A percentile compares a stretch with the other conserved stretches of the same genome.
These are phyloP conservation scores for Hypoxylon subgilvum DNA, from an alignment of 495 filamentous ascomycete species.

Conservation along the genomic window DNA sequence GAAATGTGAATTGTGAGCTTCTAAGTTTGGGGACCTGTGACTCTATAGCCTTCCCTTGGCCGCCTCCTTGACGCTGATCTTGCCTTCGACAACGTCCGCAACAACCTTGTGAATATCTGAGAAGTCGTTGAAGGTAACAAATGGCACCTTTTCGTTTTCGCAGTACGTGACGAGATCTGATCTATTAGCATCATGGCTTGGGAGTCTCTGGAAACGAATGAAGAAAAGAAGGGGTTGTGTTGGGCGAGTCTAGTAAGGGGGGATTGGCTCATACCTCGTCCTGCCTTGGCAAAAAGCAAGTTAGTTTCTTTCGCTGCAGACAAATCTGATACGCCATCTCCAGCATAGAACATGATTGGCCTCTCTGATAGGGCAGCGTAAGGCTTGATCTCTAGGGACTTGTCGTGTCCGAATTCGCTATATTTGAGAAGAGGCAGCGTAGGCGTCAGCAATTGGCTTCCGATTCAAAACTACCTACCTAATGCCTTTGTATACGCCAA, in stretches of 20 bases:
- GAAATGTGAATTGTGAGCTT: neutral
- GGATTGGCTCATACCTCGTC: conserved; percentile 66
- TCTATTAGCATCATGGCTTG: conserved; percentile 5
- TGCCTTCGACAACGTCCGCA: conserved; percentile 72
- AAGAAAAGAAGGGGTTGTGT: neutral
- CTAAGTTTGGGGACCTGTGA: neutral
- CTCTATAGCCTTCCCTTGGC: conserved; percentile 43
- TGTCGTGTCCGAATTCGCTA: conserved; percentile 91
- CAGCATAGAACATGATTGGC: conserved; percentile 84
- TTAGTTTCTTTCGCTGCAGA: conserved; percentile 88
- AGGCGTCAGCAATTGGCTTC: conserved; percentile 11
- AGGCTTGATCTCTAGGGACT: conserved; percentile 82
- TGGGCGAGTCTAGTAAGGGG: no score
- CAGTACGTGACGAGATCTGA: conserved; percentile 83
- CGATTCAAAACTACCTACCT: no score
- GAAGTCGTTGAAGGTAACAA: conserved; percentile 82
- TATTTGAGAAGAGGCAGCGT: conserved; percentile 5
- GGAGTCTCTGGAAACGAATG: neutral
- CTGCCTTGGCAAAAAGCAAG: conserved; percentile 87
- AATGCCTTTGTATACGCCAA: no score
- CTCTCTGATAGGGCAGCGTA: conserved; percentile 77
- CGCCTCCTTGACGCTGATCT: conserved; percentile 54
- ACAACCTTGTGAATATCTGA: conserved; percentile 72
- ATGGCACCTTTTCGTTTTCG: conserved; percentile 76
- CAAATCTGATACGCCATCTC: conserved; percentile 88